phyloP scores from a whole-genome alignment of 768 basidiomycete species.

The Fomitopsis serialis region DNA sequence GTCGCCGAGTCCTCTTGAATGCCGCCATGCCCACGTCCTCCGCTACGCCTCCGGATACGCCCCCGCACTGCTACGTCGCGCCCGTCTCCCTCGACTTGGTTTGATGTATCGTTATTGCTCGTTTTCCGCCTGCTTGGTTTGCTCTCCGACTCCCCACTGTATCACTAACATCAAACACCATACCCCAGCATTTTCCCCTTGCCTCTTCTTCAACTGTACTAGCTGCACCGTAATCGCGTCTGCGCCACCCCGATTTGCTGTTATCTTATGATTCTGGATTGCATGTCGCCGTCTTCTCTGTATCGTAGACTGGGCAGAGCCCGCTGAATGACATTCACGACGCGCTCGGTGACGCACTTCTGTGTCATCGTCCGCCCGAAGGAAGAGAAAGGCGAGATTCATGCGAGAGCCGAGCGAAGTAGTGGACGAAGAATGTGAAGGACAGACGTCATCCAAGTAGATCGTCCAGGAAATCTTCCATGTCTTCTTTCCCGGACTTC shows the following conservation, averaged over 20 bases:
- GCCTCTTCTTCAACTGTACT: background rate
- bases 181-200: background rate
- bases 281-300: too few relatives aligned
- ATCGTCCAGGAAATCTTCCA: slow-evolving; percentile 73
- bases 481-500: slow-evolving; percentile 45
- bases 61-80: background rate
- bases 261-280: too few relatives aligned
- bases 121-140: background rate
- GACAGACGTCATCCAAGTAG: slow-evolving; percentile 35
- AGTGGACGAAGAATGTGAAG: background rate
- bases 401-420: too few relatives aligned
- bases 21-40: background rate
- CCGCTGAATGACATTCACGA: too few relatives aligned
- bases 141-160: background rate
- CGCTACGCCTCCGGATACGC: background rate
- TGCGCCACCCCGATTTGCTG: too few relatives aligned
- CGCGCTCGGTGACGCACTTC: too few relatives aligned
- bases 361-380: too few relatives aligned
- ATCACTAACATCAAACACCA: background rate
- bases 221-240: too few relatives aligned
- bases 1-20: background rate
- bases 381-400: too few relatives aligned
- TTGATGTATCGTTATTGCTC: slow-evolving; percentile 2
- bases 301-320: too few relatives aligned
- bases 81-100: background rate